Evolutionary conservation across 2,329 filamentous ascomycete species (phyloP).

Genomic region (Teratosphaeria pseudoeucalypti): DNA sequence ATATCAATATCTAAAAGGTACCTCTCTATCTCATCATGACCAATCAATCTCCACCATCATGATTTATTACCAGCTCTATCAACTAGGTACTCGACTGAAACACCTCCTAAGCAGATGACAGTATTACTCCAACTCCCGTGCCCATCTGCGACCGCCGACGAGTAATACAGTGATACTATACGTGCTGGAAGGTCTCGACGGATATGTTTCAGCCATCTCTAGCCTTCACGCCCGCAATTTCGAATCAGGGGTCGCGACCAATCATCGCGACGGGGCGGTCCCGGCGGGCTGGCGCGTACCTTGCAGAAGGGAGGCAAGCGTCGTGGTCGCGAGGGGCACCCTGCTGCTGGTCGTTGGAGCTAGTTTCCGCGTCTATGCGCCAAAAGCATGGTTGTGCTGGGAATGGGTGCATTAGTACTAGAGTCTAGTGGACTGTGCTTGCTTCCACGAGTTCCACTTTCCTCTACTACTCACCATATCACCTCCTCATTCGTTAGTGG

Average conservation of each 20-base stretch:
- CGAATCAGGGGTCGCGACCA: background rate
- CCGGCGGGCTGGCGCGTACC: background rate
- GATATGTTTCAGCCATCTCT: background rate
- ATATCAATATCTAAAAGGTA: too few relatives aligned
- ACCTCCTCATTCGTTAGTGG: background rate
- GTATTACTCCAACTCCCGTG: too few relatives aligned
- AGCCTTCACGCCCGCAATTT: background rate
- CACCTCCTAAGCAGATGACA: too few relatives aligned
- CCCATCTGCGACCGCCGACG: too few relatives aligned
- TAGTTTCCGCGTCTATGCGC: background rate
- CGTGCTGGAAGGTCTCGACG: background rate
- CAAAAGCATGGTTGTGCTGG: background rate
- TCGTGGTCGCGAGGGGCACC: background rate
- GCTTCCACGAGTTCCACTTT: background rate
- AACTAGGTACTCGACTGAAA: too few relatives aligned
- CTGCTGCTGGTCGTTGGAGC: background rate
- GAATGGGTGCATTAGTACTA: background rate
- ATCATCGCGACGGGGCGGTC: background rate
- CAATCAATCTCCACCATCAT: too few relatives aligned
- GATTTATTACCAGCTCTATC: too few relatives aligned
- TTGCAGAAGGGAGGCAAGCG: background rate
- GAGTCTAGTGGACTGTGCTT: background rate
- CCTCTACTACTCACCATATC: too few relatives aligned
- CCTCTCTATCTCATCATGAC: too few relatives aligned
- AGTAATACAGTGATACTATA: too few relatives aligned